phyloP scores from a whole-genome alignment of 2,329 filamentous ascomycete species.

The Colletotrichum melonis region DNA sequence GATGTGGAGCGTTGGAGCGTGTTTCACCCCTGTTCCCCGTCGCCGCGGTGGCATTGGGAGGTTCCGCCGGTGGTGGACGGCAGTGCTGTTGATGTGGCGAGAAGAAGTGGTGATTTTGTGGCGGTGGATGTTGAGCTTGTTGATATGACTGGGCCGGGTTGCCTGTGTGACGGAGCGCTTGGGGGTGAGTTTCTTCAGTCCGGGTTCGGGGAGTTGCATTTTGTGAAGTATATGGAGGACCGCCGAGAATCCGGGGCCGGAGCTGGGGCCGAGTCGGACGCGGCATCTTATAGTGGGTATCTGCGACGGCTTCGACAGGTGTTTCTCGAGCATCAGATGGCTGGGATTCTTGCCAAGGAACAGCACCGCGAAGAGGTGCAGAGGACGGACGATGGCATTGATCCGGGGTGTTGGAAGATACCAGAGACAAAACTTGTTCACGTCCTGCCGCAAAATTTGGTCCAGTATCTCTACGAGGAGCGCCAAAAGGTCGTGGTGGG shows the following conservation, averaged over 20 bases:
- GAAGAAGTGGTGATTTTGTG: background rate
- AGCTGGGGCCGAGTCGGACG: too few relatives aligned
- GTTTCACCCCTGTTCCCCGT: background rate
- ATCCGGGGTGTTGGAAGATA: background rate
- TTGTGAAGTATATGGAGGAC: background rate
- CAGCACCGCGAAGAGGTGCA: background rate
- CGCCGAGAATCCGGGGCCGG: too few relatives aligned
- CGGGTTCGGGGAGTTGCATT: background rate
- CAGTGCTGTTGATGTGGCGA: background rate
- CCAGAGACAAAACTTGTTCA: background rate
- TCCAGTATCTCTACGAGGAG: background rate
- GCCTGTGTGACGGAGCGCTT: background rate
- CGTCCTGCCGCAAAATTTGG: background rate
- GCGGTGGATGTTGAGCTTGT: background rate
- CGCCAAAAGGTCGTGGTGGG: background rate
- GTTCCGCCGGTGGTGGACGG: background rate
- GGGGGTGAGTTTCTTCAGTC: background rate
- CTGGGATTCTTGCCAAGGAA: background rate
- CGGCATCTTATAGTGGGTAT: background rate
- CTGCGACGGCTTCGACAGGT: background rate
- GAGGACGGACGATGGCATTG: background rate
- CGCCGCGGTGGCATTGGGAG: background rate
- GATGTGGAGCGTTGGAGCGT: background rate
- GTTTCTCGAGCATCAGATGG: background rate
- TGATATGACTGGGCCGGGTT: background rate